A percentile compares a stretch with the other conserved stretches of the same genome.
phyloP scores from a whole-genome alignment of 129 eudicot genomes.

The Cynara cardunculus region DNA sequence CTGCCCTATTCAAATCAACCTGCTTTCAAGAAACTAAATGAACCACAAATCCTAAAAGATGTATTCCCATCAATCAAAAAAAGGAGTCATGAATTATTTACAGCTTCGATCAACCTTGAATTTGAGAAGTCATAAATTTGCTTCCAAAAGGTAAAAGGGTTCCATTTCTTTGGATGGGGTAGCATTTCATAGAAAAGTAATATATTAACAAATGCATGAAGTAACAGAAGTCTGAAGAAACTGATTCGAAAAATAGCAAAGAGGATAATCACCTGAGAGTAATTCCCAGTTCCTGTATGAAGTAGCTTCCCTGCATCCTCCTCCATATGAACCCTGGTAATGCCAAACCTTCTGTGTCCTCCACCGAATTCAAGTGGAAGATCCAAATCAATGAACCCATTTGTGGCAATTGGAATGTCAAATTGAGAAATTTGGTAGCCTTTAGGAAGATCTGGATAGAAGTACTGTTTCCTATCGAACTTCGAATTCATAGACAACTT shows the following conservation, averaged over 20 bases:
- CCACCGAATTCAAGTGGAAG: conserved; percentile 96
- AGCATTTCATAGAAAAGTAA: background rate
- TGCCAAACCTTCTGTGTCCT: conserved; percentile 89
- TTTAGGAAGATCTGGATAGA: conserved; percentile 94
- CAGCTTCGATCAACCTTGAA: too few species aligned
- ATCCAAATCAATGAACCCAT: conserved; percentile 85
- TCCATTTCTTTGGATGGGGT: too few species aligned
- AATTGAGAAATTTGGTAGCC: conserved; percentile 98
- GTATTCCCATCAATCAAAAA: background rate
- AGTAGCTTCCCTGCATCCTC: conserved; percentile 98
- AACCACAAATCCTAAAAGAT: background rate
- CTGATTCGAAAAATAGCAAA: background rate
- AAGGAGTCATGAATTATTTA: background rate
- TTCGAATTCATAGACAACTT: conserved; percentile 65
- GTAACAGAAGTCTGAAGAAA: background rate
- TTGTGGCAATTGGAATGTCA: conserved; percentile 80
- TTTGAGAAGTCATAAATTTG: too few species aligned
- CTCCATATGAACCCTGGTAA: conserved; percentile 97
- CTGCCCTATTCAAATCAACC: conserved; percentile 98
- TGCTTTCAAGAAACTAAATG: conserved; percentile 15
- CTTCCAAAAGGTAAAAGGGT: too few species aligned
- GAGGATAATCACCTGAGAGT: conserved; percentile 57
- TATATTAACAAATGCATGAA: background rate
- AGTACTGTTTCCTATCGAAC: conserved; percentile 95
- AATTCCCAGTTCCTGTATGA: conserved; percentile 69